phyloP scores from a whole-genome alignment of 768 basidiomycete genomes.

The Lactarius vividus region DNA sequence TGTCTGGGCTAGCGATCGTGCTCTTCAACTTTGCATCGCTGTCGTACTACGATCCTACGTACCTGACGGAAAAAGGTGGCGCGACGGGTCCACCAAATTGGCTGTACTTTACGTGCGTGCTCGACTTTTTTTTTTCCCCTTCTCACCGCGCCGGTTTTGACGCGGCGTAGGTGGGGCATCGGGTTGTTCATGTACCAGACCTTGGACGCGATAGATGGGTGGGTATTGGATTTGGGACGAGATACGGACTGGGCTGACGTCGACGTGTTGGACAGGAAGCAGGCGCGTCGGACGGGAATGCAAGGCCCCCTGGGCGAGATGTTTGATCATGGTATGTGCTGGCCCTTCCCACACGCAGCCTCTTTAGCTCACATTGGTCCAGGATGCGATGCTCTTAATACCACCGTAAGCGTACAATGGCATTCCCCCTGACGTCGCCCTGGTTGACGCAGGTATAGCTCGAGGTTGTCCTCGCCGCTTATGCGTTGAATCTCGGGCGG shows the following conservation, averaged over 20 bases:
- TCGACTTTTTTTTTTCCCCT: background rate
- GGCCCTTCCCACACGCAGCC: background rate
- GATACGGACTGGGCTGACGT: background rate
- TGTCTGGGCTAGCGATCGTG: constrained; percentile 79
- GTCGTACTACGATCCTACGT: constrained; percentile 78
- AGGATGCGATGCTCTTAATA: constrained; percentile 94
- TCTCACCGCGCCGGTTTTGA: background rate
- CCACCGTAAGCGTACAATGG: constrained; percentile 54
- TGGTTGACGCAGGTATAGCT: constrained; percentile 47
- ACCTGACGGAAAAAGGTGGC: constrained; percentile 65
- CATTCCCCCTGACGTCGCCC: background rate
- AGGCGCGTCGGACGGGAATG: constrained; percentile 94
- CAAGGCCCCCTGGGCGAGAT: constrained; percentile 96
- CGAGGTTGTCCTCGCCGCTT: constrained; percentile 76
- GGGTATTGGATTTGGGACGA: constrained; percentile 20
- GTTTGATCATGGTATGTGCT: constrained; percentile 86
- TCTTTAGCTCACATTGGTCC: background rate
- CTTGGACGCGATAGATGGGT: constrained; percentile 90
- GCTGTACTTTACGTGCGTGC: constrained; percentile 84
- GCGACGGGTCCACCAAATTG: constrained; percentile 67
- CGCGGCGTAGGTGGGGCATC: constrained; percentile 65
- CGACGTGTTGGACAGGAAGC: constrained; percentile 59
- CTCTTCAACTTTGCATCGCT: constrained; percentile 81
- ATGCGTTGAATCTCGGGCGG: constrained; percentile 86
- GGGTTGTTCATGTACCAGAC: constrained; percentile 92